Evolutionary conservation across 805 yeast genomes (phyloP), one percentile per base, ranked within the genome.

Genomic region (Candida fluviatilis): DNA sequence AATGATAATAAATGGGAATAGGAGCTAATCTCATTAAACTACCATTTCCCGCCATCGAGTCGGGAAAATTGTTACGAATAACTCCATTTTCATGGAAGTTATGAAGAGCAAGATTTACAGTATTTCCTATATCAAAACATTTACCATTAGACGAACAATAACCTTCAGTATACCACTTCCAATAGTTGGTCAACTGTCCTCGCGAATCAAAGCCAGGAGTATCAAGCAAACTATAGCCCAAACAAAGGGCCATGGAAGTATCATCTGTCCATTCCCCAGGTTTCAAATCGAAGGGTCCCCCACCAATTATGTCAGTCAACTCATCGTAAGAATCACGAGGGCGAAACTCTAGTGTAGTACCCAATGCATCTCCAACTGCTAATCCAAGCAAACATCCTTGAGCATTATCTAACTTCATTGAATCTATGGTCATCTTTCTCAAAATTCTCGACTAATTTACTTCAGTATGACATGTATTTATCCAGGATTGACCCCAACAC

Each of bases 11-110:
- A 13, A 27, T 6, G 12, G 31, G 16, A n/a, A 27, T 14, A n/a
- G 31, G 31, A 27, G 31, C 31, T 7, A 27, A 7, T 27, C 31
- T 27, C 31, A 27, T 27, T n/a, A 27, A 27, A 27, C 31, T 27
- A 12, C 31, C 31, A 12, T 27, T 27, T 6, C 31, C 31, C 7
- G 31, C 31, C 16, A 13, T n/a, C 7, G 14, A 13, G 5, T n/a
- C 16, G 6, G 6, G 12, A 7, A 27, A 6, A 12, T 27, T 27
- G n/a, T 27, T 27, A 12, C 16, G 16, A 7, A 13, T 6, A n/a
- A 8, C 12, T 6, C 31, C n/a, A n/a, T 8, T 27, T 27, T 27
- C 31, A 27, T 27, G 31, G 16, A 27, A 12, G 8, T 27, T 27
- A n/a, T 27, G 16, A 6, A 27, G 16, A 13, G 31, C 31, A 13